Evolutionary conservation across 1,284 basidiomycete genomes (phyloP).

Genomic region (Golubevia pallescens): DNA sequence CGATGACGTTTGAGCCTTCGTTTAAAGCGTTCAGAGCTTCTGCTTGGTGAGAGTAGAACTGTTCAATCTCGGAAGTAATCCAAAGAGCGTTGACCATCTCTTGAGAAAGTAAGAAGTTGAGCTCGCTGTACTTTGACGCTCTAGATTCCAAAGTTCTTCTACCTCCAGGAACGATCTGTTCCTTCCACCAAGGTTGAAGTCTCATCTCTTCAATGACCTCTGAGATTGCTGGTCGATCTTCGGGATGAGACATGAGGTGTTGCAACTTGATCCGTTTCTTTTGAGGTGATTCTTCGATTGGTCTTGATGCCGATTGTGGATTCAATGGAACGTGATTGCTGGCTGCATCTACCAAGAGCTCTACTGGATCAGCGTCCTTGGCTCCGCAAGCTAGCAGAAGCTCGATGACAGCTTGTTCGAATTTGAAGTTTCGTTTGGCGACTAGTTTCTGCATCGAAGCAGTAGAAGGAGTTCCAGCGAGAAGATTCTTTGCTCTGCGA

Average conservation of each 20-base stretch:
- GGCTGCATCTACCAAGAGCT: constrained; percentile 46
- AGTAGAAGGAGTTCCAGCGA: background rate
- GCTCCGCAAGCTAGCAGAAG: constrained; percentile 45
- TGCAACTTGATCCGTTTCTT: constrained; percentile 49
- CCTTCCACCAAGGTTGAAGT: constrained; percentile 50
- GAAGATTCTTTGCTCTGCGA: background rate
- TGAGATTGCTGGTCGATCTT: constrained; percentile 36
- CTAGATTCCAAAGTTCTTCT: constrained; percentile 42
- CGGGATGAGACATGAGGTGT: constrained; percentile 41
- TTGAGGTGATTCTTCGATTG: constrained; percentile 31
- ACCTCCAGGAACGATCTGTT: constrained; percentile 60
- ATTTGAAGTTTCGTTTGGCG: constrained; percentile 55
- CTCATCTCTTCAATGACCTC: constrained; percentile 46
- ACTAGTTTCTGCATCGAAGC: constrained; percentile 46
- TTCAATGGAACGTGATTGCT: constrained; percentile 49
- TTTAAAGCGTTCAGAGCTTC: constrained; percentile 76
- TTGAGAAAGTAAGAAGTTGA: constrained; percentile 36
- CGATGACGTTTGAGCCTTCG: constrained; percentile 76
- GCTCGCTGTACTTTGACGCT: constrained; percentile 25
- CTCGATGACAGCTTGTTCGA: constrained; percentile 53
- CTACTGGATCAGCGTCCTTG: constrained; percentile 44
- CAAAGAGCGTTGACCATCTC: constrained; percentile 46
- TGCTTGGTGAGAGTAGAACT: constrained; percentile 80
- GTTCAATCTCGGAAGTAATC: constrained; percentile 48
- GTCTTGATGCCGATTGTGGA: constrained; percentile 25